phyloP scores from a whole-genome alignment of 345 rosid genomes.

The Rubroshorea leprosula region DNA sequence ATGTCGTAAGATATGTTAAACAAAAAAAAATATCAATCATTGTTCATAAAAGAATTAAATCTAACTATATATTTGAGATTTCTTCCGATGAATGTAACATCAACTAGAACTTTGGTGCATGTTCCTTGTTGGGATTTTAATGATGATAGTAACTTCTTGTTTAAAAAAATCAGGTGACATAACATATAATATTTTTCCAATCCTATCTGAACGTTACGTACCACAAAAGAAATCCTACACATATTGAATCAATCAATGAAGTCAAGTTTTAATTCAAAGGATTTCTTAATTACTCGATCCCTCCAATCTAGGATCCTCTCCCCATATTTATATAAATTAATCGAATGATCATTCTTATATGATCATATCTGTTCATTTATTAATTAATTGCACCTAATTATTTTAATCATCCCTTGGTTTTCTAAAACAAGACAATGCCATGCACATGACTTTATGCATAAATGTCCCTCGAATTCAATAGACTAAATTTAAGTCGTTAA shows the following conservation, averaged over 20 bases:
- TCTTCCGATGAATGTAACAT: no score
- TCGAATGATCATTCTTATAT: constrained; percentile 4
- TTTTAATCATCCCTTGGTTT: constrained; percentile 13
- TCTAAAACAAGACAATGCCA: constrained; percentile 30
- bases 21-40: no score
- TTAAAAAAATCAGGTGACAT: not conserved
- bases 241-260: constrained; percentile 3
- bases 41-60: no score
- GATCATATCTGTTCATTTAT: not conserved
- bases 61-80: no score
- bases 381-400: not conserved
- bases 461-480: no score
- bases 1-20: no score
- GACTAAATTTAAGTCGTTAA: no score
- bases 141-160: not conserved
- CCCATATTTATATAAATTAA: not conserved
- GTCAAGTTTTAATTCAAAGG: not conserved
- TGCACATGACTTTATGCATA: constrained; percentile 25
- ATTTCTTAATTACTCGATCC: not conserved
- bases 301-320: constrained; percentile 20
- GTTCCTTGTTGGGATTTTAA: not conserved
- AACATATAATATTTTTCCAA: not conserved
- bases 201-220: not conserved
- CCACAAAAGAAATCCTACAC: no score
- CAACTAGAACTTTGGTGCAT: not conserved